Percentiles rank a stretch among this genome's conserved stretches.
Conservation (phyloP, 768 basidiomycete species). For the Rhizopogon vesiculosus region DNA sequence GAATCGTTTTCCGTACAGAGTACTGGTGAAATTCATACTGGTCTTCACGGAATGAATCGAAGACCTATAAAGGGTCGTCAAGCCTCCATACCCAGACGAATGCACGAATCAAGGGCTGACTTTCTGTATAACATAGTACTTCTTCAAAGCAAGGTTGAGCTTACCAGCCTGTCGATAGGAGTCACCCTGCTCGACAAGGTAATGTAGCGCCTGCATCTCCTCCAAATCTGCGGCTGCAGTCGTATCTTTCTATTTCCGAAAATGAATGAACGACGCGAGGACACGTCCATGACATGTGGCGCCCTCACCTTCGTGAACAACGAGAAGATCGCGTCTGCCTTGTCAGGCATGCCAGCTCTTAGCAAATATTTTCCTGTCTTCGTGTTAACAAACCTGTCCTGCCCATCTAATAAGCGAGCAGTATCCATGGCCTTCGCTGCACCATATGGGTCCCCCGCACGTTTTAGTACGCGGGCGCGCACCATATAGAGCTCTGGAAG, state of each 20-base stretch:
- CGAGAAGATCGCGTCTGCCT: constrained; percentile 70
- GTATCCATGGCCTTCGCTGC: constrained; percentile 78
- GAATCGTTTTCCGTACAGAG: constrained; percentile 82
- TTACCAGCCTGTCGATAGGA: constrained; percentile 61
- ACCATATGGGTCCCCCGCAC: constrained; percentile 71
- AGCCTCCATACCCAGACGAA: constrained; percentile 2
- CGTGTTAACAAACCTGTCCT: constrained; percentile 93
- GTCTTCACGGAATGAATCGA: constrained; percentile 87
- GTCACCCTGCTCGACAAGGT: constrained; percentile 77
- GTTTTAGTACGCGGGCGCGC: constrained; percentile 80
- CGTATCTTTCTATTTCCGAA: constrained; percentile 70
- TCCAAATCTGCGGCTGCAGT: constrained; percentile 77
- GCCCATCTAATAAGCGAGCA: constrained; percentile 81
- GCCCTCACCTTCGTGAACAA: constrained; percentile 84
- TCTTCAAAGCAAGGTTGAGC: constrained; percentile 77
- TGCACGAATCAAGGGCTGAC: constrained; percentile 31
- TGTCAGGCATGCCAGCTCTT: constrained; percentile 73
- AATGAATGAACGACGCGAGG: background rate
- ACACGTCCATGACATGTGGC: background rate
- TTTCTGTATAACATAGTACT: constrained; percentile 72
- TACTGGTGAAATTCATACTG: constrained; percentile 99
- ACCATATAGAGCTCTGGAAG: constrained; percentile 85
- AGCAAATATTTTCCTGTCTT: constrained; percentile 90
- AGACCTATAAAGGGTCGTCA: constrained; percentile 44
- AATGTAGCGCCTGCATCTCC: constrained; percentile 94